Conservation (phyloP, 2,329 filamentous ascomycete genomes). For the Hypomyces rosellus region DNA sequence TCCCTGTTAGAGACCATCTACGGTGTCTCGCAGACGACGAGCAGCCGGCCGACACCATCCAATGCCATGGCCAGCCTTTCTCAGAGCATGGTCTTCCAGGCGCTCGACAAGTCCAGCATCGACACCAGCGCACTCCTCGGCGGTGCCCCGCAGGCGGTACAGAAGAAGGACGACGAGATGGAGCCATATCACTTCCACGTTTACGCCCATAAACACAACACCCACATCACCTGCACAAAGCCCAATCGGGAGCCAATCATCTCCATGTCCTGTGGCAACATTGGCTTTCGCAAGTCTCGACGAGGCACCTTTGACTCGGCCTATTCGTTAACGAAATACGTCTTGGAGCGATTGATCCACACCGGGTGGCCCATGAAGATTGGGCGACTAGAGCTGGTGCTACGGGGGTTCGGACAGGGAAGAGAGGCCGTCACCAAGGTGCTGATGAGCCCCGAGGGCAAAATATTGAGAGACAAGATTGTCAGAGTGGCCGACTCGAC, state of each 20-base stretch:
- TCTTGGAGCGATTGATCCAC: conserved; percentile 79
- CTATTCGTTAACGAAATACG: conserved; percentile 80
- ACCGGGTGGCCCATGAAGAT: conserved; percentile 72
- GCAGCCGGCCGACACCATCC: conserved; percentile 15
- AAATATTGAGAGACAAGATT: conserved; percentile 66
- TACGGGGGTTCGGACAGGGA: conserved; percentile 80
- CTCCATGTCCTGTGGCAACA: conserved; percentile 74
- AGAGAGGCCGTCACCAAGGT: conserved; percentile 88
- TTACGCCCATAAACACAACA: conserved; percentile 87
- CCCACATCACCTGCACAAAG: conserved; percentile 81
- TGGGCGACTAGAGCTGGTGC: conserved; percentile 66
- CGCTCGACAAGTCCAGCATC: conserved; percentile 27
- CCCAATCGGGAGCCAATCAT: conserved; percentile 75
- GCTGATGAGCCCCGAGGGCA: conserved; percentile 78
- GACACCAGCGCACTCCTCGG: conserved; percentile 28
- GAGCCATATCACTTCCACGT: conserved; percentile 83
- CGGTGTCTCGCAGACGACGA: conserved; percentile 19
- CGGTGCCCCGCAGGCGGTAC: conserved; percentile 13
- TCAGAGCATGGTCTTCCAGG: conserved; percentile 34
- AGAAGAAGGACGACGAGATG: conserved; percentile 30
- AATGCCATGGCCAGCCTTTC: conserved; percentile 29
- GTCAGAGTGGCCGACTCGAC: conserved; percentile 78
- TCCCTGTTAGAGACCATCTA: conserved; percentile 30
- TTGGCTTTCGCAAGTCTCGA: conserved; percentile 82
- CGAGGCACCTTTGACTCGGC: conserved; percentile 83